Base-by-base conservation (phyloP, 768 basidiomycete species). In the Lactifluus rugatus region DNA sequence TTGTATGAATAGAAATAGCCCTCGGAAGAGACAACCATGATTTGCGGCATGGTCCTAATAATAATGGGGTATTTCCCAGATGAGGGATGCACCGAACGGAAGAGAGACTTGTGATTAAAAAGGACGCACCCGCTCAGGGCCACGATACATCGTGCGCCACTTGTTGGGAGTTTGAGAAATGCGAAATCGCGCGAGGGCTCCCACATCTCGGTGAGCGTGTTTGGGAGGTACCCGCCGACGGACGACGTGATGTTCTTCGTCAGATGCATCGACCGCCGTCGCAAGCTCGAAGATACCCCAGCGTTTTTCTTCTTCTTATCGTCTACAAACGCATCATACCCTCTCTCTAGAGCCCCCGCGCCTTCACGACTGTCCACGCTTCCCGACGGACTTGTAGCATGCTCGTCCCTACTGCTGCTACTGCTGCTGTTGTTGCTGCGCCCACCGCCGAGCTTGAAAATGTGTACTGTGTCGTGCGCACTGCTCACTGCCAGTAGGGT, bases 131-230 rank as follows among this genome's bases (percentile, higher is more conserved):
- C 84, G 69, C 86, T 89, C 55, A 98, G 71, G 0, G 91, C 95
- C 42, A 96, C 93, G 16, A 94, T 84, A 66, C 87, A 93, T 58
- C 90, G 78, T 11, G 84, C 82, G 3, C 92, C 85, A 60, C 81
- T 74, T 6, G 83, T 79, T 51, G 93, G 92, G 23, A 99, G 71
- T 66, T 89, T 83, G 57, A 95, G 73, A 69, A 81, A 94, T 0
- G 95, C 96, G 68, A 98, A 98, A 68, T 96, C 95, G 7, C 95
- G 77, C 36, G 90, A 79, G 0, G 96, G 96, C 65, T 98, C 96
- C 93, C 94, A 99, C 74, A 98, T 83, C 69, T 96, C 95, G 19
- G 93, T 90, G 47, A 98, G 71, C 1, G 90, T 85, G 63, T 85
- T 88, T 0, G 95, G 95, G 0, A 93, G 77, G 66, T 92, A 92